These are phyloP conservation scores for Suhomyces bribrorum DNA, from an alignment of 1,139 yeast species.

Conservation along the genomic window DNA sequence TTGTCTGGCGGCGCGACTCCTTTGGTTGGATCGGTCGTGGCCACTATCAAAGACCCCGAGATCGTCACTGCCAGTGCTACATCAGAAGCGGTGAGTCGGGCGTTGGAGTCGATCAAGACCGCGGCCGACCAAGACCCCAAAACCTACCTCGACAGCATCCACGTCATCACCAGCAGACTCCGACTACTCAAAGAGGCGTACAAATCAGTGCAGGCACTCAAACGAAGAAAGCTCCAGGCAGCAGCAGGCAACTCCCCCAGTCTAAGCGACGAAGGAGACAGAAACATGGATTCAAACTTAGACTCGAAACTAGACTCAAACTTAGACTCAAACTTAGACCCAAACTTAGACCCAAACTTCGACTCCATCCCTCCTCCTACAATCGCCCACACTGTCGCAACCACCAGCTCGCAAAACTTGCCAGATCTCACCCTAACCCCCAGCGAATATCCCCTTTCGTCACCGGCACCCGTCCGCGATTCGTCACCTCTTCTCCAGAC, in stretches of 20 bases:
- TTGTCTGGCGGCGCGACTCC: background rate
- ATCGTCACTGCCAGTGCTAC: background rate
- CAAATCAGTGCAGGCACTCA: conserved; percentile 27
- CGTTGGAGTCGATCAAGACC: conserved; percentile 15
- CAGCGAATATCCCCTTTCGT: conserved; percentile 3
- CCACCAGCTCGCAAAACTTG: background rate
- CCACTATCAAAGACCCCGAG: background rate
- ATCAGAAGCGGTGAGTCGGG: conserved; percentile 5
- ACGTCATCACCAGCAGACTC: conserved; percentile 30
- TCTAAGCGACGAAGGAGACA: background rate
- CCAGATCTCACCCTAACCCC: conserved; percentile 1
- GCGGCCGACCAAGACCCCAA: conserved; percentile 3
- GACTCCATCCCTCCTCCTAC: background rate
- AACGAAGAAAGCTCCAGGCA: conserved; percentile 19
- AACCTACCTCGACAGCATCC: conserved; percentile 28
- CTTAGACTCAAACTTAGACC: too few relatives aligned
- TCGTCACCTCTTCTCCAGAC: conserved; percentile 8
- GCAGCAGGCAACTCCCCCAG: conserved; percentile 1
- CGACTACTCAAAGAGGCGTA: conserved; percentile 34
- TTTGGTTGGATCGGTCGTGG: background rate
- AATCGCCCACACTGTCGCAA: too few relatives aligned
- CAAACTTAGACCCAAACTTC: too few relatives aligned
- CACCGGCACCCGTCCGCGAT: conserved; percentile 5
- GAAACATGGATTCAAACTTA: too few relatives aligned
- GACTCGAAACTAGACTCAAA: too few relatives aligned